Base-by-base conservation (phyloP, 2,329 filamentous ascomycete species). In the Botrytis paeoniae region DNA sequence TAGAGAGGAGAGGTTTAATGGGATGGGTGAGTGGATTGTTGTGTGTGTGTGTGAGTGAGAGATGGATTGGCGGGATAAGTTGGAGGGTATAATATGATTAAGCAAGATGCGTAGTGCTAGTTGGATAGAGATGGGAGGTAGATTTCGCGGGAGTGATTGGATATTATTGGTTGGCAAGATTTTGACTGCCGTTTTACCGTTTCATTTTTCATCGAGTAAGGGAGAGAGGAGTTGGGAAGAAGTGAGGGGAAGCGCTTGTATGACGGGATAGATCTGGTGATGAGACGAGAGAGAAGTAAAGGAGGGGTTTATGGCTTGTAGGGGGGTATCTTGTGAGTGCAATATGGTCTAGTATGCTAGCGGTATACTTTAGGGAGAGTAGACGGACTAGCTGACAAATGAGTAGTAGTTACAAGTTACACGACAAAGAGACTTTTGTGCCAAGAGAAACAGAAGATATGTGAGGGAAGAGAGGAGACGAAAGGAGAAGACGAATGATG, bases 111-210 rank as follows among this genome's bases (percentile, higher is more conserved):
- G 2, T n/a, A n/a, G 12, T 54, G 25, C 2, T 54, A n/a, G 2
- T 14, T 7, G 16, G 48, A 54, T 16, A 25, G 25, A 16, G 25
- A n/a, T 16, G 6, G 5, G 25, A 54, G 12, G 10, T 7, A 54
- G 12, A n/a, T 25, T 16, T 25, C 5, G 12, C 25, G 4, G 48
- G 25, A 14, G n/a, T 16, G 5, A 54, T n/a, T 12, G 25, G 12
- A 54, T 54, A n/a, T 16, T 1, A n/a, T 12, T 16, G 12, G 2
- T 16, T n/a, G 12, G 25, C 12, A 54, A 14, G 25, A n/a, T 54
- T 0, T 14, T 7, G 2, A 7, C 1, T 14, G 0, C 3, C 25
- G 2, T 16, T n/a, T 14, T 54, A 7, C 25, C n/a, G 25, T n/a
- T n/a, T 16, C 1, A 12, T 7, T 54, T 14, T 3, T 7, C 12